Percentiles rank a stretch among this genome's conserved stretches.
These are phyloP conservation scores for Penicillium pancosmium DNA, from an alignment of 495 filamentous ascomycete species.

Conservation along the genomic window DNA sequence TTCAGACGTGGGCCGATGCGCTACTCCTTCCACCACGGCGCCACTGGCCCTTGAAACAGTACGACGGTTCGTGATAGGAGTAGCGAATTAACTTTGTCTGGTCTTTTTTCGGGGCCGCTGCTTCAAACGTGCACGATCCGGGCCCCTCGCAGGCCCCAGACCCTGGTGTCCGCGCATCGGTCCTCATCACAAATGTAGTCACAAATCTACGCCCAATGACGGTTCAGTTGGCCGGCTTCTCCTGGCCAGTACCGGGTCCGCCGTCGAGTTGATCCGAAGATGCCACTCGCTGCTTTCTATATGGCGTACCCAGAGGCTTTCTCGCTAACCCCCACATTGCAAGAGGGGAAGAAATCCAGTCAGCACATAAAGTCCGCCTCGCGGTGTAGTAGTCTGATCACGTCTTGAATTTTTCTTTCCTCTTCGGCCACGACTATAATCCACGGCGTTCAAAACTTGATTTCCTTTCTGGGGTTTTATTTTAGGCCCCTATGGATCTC, in stretches of 20 bases:
- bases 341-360: constrained; percentile 24
- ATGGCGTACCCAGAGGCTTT: constrained; percentile 22
- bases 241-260: constrained; percentile 24
- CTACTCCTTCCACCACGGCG: constrained; percentile 1
- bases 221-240: constrained; percentile 20
- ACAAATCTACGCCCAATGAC: constrained; percentile 33
- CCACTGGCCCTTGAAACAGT: not conserved
- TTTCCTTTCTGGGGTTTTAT: constrained; percentile 1
- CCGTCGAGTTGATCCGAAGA: constrained; percentile 35
- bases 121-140: constrained; percentile 20
- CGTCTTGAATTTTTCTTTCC: constrained; percentile 7
- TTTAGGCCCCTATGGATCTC: constrained; percentile 21
- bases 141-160: constrained; percentile 20
- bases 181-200: constrained; percentile 27
- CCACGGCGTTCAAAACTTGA: constrained; percentile 9
- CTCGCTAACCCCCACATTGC: constrained; percentile 16
- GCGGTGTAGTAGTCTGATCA: constrained; percentile 14
- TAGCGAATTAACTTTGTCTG: constrained; percentile 17
- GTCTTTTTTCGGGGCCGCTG: constrained; percentile 11
- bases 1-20: constrained; percentile 2
- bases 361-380: constrained; percentile 32
- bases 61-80: constrained; percentile 15
- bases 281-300: constrained; percentile 26
- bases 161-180: constrained; percentile 12
- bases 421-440: not conserved